phyloP scores from a whole-genome alignment of 108 stramenopile genomes.

The Conticribra guillardii region DNA sequence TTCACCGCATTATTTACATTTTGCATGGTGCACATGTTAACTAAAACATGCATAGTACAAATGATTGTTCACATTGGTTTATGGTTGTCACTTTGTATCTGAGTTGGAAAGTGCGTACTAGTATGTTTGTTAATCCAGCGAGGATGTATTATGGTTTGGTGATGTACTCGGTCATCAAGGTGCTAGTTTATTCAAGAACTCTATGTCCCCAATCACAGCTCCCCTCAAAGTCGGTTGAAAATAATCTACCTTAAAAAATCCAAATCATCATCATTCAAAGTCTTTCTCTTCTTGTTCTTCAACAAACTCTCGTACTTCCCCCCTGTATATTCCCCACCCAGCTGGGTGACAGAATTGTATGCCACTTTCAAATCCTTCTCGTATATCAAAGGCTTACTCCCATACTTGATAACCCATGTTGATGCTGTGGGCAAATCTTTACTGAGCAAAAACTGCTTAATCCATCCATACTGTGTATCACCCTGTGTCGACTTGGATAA shows the following conservation, averaged over 20 bases:
- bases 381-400: constrained; percentile 67
- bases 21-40: no score
- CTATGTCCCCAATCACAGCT: no score
- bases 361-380: constrained; percentile 79
- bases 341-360: constrained; percentile 82
- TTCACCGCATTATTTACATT: no score
- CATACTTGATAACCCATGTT: constrained; percentile 83
- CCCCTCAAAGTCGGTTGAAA: no score
- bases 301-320: constrained; percentile 88
- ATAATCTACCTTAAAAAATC: constrained; percentile 62
- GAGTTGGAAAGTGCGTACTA: no score
- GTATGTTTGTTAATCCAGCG: no score
- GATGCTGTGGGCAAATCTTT: constrained; percentile 66
- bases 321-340: constrained; percentile 85
- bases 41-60: no score
- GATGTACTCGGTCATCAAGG: no score
- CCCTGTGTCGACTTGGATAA: constrained; percentile 40
- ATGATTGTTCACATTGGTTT: no score
- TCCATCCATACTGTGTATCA: constrained; percentile 48
- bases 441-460: constrained; percentile 36
- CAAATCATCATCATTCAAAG: constrained; percentile 76
- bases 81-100: no score
- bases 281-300: constrained; percentile 82
- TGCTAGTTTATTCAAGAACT: no score
- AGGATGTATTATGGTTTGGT: no score